Evolutionary conservation across 2,329 filamentous ascomycete genomes (phyloP), one percentile per base, ranked within the genome.

Genomic region (Ampelomyces quisqualis): DNA sequence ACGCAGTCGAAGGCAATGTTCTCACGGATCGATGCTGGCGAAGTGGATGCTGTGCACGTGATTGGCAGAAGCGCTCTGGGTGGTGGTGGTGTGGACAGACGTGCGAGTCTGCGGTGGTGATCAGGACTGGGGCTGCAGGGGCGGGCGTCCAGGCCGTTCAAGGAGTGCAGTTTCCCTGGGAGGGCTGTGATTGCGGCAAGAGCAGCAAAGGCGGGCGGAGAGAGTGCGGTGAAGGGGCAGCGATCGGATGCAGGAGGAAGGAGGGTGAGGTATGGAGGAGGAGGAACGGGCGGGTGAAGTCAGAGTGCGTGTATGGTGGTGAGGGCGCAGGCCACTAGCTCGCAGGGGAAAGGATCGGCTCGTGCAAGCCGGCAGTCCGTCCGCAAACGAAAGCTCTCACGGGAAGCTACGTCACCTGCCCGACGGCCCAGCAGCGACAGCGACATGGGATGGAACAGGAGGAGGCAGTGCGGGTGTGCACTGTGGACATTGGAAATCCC

Each of bases 101-200:
- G 56, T 26, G 45, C 39, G 44, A 35, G 24, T 30, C 28, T 40
- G 65, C 15, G 26, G 26, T 28, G 26, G 26, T 28, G 63, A 64
- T 64, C 66, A 64, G 62, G 64, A 64, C 60, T 47, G 62, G 53
- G 50, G 55, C 31, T 58, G 59, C 55, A 58, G 61, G 60, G 55
- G 55, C 53, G 53, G 56, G 53, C 53, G 53, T 51, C 38, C 55
- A 48, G n/a, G 51, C 57, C 57, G 54, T 57, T 62, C 60, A 68
- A 67, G 62, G 63, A 67, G 65, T 49, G 57, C 62, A 57, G 60
- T 53, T 67, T 68, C 65, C 65, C 62, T 58, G 51, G 55, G 46
- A 44, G 61, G 58, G 59, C 43, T 40, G 62, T 47, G 46, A 46
- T 49, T 35, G 51, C 14, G 34, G 45, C 47, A 52, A 43, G 54